These are phyloP conservation scores for Solanum hybrid DNA, from an alignment of 305 asterid genomes.

Conservation along the genomic window DNA sequence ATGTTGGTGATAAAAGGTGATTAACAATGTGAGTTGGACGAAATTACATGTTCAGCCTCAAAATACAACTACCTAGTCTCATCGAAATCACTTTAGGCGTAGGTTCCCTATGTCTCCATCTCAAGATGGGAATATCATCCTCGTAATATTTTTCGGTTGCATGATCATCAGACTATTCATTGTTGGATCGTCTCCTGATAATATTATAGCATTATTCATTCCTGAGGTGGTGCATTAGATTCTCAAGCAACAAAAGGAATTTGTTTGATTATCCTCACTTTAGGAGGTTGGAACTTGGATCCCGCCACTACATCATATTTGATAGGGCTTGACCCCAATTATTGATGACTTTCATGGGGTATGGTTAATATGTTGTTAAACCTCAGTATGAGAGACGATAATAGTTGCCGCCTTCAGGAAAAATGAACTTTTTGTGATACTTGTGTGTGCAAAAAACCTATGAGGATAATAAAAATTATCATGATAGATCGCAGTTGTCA, in stretches of 20 bases:
- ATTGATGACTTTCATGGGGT: not conserved
- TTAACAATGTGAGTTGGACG: not conserved
- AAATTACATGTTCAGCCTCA: not conserved
- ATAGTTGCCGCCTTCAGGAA: not conserved
- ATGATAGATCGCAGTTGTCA: not conserved
- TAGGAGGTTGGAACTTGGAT: not conserved
- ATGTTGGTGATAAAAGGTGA: not conserved
- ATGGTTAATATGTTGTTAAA: not conserved
- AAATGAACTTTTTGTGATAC: not conserved
- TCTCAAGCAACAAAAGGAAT: not conserved
- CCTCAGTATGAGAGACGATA: not conserved
- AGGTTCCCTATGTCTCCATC: not conserved
- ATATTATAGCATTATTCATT: not conserved
- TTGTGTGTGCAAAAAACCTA: not conserved
- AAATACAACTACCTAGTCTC: not conserved
- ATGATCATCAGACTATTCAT: not conserved
- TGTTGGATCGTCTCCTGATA: not conserved
- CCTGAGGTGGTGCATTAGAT: not conserved
- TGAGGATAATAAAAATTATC: not conserved
- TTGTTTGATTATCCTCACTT: not conserved
- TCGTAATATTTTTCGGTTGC: not conserved
- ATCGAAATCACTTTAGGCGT: not conserved
- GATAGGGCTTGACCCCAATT: not conserved
- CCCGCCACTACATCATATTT: not conserved
- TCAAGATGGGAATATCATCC: not conserved